phyloP scores from a whole-genome alignment of 2,329 filamentous ascomycete genomes.

The Colletotrichum musicola region DNA sequence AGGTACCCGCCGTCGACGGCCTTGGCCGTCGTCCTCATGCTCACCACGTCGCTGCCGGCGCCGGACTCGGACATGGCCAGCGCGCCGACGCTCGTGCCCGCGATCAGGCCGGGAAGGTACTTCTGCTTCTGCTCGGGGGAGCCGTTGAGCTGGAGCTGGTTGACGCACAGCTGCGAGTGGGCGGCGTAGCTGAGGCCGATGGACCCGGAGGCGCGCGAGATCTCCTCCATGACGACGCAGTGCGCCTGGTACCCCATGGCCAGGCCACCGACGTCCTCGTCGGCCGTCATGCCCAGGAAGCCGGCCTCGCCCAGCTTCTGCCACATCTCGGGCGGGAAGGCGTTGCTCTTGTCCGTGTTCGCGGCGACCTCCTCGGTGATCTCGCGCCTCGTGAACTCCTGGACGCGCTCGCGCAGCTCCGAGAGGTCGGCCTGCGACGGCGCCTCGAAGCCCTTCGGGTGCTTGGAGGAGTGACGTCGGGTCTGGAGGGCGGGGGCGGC shows the following conservation, averaged over 20 bases:
- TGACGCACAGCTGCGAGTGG: slow-evolving; percentile 95
- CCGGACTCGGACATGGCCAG: slow-evolving; percentile 96
- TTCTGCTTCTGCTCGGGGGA: slow-evolving; percentile 81
- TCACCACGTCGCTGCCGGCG: slow-evolving; percentile 92
- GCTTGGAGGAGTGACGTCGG: slow-evolving; percentile 67
- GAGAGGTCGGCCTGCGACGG: slow-evolving; percentile 80
- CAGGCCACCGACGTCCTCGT: slow-evolving; percentile 90
- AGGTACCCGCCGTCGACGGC: slow-evolving; percentile 86
- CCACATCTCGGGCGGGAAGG: slow-evolving; percentile 94
- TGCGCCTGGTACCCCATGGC: slow-evolving; percentile 97
- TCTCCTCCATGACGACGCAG: slow-evolving; percentile 94
- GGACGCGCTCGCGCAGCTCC: slow-evolving; percentile 85
- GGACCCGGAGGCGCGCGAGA: slow-evolving; percentile 85
- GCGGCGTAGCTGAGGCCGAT: slow-evolving; percentile 95
- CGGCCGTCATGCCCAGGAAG: slow-evolving; percentile 91
- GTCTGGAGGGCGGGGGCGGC: slow-evolving; percentile 54
- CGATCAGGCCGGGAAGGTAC: slow-evolving; percentile 84
- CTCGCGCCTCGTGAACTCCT: slow-evolving; percentile 90
- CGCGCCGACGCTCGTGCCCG: slow-evolving; percentile 84
- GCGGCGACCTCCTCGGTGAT: slow-evolving; percentile 87
- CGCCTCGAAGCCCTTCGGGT: slow-evolving; percentile 73
- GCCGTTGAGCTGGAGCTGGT: slow-evolving; percentile 94
- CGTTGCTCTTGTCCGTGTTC: slow-evolving; percentile 85
- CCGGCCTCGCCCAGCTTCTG: slow-evolving; percentile 91
- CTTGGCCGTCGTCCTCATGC: slow-evolving; percentile 90